Evolutionary conservation across 805 yeast species (phyloP), one percentile per base, ranked within the genome.

Genomic region (Wickerhamomyces silvicola): DNA sequence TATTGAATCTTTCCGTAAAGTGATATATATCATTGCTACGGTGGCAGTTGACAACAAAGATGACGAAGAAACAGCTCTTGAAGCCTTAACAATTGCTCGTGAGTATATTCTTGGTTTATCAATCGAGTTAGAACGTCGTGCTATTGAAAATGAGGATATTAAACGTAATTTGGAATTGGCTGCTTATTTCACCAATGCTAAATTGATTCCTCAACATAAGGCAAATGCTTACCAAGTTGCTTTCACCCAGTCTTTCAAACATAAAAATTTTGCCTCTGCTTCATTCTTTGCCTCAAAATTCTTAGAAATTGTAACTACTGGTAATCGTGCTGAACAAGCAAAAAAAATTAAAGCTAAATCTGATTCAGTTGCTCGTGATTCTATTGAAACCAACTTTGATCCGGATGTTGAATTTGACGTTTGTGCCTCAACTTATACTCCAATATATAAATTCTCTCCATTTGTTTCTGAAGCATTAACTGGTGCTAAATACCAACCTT

Each of bases 111-210:
- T 92, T 31, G 98, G 97, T 18, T 71, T 90, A 43, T 81, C 94
- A 15, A 85, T 92, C 42, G 99, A 92, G 60, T 69, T 90, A 42
- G 73, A 72, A 35, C 88, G 99, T 61, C 86, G 97, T 61, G 55
- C 81, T 9, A 61, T 94, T 37, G 84, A 81, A 20, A 68, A 78
- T 9, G 70, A 71, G 19, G 78, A 79, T 39, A 66, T 81, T 34
- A 81, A 86, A 59, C 81, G 97, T 42, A 88, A 86, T 58, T 69
- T 92, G 52, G 97, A 92, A 59, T 66, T 92, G 45, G 97, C 98
- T 6, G 94, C 97, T 1, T 90, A 90, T 61, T 94, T 92, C 67
- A 86, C 98, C 10, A 78, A 75, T 53, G 80, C 88, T 18, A 74
- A 81, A 43, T 70, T 92, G 46, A 85, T 81, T 42, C 78, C 83